A percentile compares a stretch with the other conserved stretches of the same genome.
Evolutionary conservation across 2,329 filamentous ascomycete genomes (phyloP).

Genomic region (Alternaria panax): DNA sequence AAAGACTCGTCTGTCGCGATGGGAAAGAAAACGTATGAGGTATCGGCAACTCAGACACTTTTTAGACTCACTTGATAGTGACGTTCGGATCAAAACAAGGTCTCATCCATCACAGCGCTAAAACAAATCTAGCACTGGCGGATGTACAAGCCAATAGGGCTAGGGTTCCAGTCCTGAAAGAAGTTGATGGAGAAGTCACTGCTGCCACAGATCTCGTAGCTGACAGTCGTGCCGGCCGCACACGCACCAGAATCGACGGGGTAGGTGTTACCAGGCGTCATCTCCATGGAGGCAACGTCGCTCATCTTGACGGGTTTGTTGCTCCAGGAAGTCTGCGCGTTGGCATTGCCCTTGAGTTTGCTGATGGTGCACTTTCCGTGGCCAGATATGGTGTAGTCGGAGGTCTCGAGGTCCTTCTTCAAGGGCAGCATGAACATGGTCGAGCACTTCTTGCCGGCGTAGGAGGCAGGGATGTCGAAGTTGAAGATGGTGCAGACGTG

Average conservation of each 20-base stretch:
- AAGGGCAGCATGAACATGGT: conserved; percentile 71
- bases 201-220: conserved; percentile 60
- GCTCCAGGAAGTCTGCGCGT: conserved; percentile 60
- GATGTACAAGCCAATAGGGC: conserved; percentile 51
- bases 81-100: neutral
- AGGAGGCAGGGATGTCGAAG: conserved; percentile 67
- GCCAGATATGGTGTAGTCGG: conserved; percentile 63
- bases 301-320: conserved; percentile 59
- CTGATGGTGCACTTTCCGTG: conserved; percentile 63
- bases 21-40: neutral
- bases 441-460: conserved; percentile 66
- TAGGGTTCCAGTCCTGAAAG: conserved; percentile 70
- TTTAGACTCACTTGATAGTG: conserved; percentile 2
- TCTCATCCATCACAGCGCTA: neutral
- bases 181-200: conserved; percentile 63
- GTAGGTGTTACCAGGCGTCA: conserved; percentile 61
- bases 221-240: conserved; percentile 60
- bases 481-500: conserved; percentile 69
- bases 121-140: conserved; percentile 27
- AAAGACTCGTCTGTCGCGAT: neutral
- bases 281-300: conserved; percentile 47
- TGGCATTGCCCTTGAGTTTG: conserved; percentile 58
- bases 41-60: neutral
- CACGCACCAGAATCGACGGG: conserved; percentile 64
- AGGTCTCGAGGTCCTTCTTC: conserved; percentile 65